phyloP scores from a whole-genome alignment of 2,329 filamentous ascomycete genomes.

The Fusarium subtropicale region DNA sequence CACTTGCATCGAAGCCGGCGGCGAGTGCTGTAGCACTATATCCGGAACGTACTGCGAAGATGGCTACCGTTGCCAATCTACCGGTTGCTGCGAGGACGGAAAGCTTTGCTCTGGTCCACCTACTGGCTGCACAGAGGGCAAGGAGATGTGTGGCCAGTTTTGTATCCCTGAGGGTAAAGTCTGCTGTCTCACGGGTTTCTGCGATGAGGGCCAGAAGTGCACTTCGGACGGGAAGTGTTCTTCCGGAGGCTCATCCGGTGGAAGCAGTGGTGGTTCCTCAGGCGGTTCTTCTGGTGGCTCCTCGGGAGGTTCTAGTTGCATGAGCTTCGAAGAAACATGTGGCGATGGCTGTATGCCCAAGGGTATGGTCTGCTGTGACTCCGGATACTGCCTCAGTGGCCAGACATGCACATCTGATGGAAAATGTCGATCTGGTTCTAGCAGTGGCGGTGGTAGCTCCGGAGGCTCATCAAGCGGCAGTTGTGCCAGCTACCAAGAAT shows the following conservation, averaged over 20 bases:
- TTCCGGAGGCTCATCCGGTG: constrained; percentile 20
- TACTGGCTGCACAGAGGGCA: constrained; percentile 42
- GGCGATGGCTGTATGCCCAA: constrained; percentile 47
- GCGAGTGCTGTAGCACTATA: constrained; percentile 48
- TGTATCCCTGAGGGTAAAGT: constrained; percentile 50
- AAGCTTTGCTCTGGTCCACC: constrained; percentile 49
- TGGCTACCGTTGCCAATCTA: constrained; percentile 47
- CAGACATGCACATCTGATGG: constrained; percentile 43
- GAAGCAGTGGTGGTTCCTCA: constrained; percentile 33
- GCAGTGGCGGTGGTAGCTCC: constrained; percentile 26
- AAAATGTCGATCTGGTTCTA: constrained; percentile 25
- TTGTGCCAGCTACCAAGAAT: constrained; percentile 37
- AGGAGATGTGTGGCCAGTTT: constrained; percentile 44
- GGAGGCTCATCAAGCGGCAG: constrained; percentile 29
- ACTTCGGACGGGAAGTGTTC: constrained; percentile 40
- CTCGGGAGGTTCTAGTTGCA: constrained; percentile 27
- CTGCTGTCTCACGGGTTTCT: constrained; percentile 50
- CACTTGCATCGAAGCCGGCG: constrained; percentile 49
- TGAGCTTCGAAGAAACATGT: constrained; percentile 39
- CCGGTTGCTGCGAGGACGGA: constrained; percentile 52
- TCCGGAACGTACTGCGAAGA: constrained; percentile 49
- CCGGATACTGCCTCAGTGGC: constrained; percentile 49
- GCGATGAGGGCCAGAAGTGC: constrained; percentile 49
- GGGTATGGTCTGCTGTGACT: constrained; percentile 46
- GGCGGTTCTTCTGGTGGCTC: constrained; percentile 35